Evolutionary conservation across 768 basidiomycete genomes (phyloP).

Genomic region (Austroboletus eburneus): DNA sequence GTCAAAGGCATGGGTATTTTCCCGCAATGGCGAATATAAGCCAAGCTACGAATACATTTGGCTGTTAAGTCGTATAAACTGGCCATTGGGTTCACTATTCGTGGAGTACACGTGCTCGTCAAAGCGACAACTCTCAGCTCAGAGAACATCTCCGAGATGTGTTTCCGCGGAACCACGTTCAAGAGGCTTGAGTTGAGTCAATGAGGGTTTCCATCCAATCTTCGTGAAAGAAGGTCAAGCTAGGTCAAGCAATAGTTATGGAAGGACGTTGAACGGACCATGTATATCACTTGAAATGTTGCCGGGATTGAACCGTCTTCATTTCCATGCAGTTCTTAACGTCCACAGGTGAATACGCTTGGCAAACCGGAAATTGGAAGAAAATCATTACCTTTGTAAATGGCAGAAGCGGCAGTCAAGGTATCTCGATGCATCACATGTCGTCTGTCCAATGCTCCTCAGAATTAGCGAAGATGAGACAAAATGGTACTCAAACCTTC

Average conservation of each 20-base stretch:
- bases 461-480: neutral
- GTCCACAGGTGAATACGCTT: neutral
- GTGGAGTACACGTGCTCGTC: no score
- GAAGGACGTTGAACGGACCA: slow-evolving; percentile 48
- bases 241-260: neutral
- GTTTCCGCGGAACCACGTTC: slow-evolving; percentile 59
- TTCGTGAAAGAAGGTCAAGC: slow-evolving; percentile 22
- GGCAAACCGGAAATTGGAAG: neutral
- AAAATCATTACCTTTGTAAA: slow-evolving; percentile 71
- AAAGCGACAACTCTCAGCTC: neutral
- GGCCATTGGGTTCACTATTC: no score
- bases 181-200: slow-evolving; percentile 61
- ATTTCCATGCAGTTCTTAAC: slow-evolving; percentile 74
- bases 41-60: no score
- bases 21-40: no score
- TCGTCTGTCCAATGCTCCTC: slow-evolving; percentile 40
- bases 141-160: slow-evolving; percentile 59
- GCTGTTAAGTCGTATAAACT: no score
- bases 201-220: slow-evolving; percentile 84
- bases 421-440: slow-evolving; percentile 78
- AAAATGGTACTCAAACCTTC: slow-evolving; percentile 47
- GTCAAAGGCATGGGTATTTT: no score
- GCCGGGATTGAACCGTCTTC: slow-evolving; percentile 85
- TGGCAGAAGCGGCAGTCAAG: slow-evolving; percentile 83
- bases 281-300: slow-evolving; percentile 94